These are phyloP conservation scores for Torrubiellomyces zombiae DNA, from an alignment of 2,329 filamentous ascomycete species.

Conservation along the genomic window DNA sequence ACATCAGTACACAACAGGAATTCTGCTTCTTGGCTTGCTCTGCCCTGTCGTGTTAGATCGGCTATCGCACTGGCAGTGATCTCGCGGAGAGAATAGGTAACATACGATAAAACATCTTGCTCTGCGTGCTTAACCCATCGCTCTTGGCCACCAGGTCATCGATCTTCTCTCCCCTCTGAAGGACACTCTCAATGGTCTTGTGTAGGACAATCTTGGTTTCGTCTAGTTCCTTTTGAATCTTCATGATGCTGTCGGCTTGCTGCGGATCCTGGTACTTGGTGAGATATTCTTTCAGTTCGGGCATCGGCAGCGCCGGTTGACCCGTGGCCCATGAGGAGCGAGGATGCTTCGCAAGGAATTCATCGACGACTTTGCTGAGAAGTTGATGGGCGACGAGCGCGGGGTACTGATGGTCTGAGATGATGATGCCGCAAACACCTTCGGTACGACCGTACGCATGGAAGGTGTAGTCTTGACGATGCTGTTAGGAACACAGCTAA, in stretches of 20 bases:
- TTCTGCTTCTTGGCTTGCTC: conserved; percentile 66
- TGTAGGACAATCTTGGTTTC: conserved; percentile 95
- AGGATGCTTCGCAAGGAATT: conserved; percentile 66
- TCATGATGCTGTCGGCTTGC: conserved; percentile 81
- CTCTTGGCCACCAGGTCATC: conserved; percentile 89
- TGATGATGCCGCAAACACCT: conserved; percentile 61
- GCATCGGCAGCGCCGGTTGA: conserved; percentile 41
- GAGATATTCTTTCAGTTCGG: conserved; percentile 63
- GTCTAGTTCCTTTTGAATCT: conserved; percentile 91
- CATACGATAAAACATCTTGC: conserved; percentile 93
- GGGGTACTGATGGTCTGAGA: conserved; percentile 61
- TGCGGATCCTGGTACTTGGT: conserved; percentile 67
- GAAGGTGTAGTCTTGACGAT: conserved; percentile 46
- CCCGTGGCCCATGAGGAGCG: conserved; percentile 46
- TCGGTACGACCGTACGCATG: conserved; percentile 63
- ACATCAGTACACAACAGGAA: conserved; percentile 59
- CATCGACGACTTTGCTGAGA: conserved; percentile 71
- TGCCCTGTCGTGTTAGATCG: no score
- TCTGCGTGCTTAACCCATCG: conserved; percentile 74
- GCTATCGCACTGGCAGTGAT: no score
- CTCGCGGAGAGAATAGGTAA: conserved; percentile 7
- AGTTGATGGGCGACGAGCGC: conserved; percentile 71
- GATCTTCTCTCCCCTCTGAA: conserved; percentile 92
- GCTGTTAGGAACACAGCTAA: conserved; percentile 5
- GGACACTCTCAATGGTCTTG: conserved; percentile 79